These are phyloP conservation scores for Apophysomyces sp. DNA, from an alignment of 371 early-diverging fungal species.

Conservation along the genomic window DNA sequence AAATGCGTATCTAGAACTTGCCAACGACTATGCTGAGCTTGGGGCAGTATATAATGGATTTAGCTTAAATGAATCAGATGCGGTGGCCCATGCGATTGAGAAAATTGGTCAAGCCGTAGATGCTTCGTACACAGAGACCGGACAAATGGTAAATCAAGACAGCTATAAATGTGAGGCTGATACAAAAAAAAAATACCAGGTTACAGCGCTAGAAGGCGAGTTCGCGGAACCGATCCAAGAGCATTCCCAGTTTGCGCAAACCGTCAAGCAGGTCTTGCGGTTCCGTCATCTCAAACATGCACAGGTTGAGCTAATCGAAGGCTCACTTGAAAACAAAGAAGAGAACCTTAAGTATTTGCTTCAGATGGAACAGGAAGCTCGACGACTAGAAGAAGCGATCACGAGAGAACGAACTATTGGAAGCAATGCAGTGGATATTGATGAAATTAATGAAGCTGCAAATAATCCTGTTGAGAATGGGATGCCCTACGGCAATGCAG, in stretches of 20 bases:
- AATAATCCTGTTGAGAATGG: neutral
- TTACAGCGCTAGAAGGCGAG: conserved; percentile 68
- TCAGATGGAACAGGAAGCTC: conserved; percentile 81
- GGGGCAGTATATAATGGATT: conserved; percentile 93
- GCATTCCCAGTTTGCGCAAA: conserved; percentile 83
- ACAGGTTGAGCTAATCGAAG: conserved; percentile 79
- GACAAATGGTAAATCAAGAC: conserved; percentile 54
- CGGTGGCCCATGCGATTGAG: conserved; percentile 84
- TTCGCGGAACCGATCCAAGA: conserved; percentile 86
- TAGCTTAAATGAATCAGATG: conserved; percentile 77
- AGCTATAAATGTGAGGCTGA: neutral
- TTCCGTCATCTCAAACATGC: conserved; percentile 85
- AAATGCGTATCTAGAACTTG: conserved; percentile 37
- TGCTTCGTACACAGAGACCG: conserved; percentile 73
- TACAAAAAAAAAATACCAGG: neutral
- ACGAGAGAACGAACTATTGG: conserved; percentile 41
- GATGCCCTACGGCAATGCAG: conserved; percentile 7
- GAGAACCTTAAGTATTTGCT: conserved; percentile 65
- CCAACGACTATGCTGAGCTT: conserved; percentile 83
- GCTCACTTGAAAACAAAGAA: conserved; percentile 71
- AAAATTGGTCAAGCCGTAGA: conserved; percentile 91
- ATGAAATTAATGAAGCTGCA: conserved; percentile 23
- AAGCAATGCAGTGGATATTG: conserved; percentile 26
- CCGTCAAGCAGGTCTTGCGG: conserved; percentile 82
- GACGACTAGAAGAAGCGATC: conserved; percentile 80